Evolutionary conservation across 2,329 filamentous ascomycete genomes (phyloP).

Genomic region (Penicillium sp.): DNA sequence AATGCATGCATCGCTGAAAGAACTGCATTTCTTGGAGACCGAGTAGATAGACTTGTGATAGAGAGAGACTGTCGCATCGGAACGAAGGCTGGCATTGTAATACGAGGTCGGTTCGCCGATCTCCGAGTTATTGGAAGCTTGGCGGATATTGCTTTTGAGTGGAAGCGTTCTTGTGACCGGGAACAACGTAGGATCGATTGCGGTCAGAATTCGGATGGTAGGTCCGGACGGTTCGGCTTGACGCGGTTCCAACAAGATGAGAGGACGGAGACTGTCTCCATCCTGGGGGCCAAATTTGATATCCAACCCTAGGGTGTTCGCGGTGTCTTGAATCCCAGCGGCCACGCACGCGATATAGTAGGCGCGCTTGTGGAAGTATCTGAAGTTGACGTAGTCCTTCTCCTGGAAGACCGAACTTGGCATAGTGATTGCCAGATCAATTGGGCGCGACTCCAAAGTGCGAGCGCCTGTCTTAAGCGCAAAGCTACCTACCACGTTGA

Average conservation of each 20-base stretch:
- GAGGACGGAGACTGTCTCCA: slow-evolving; percentile 73
- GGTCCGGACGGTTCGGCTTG: slow-evolving; percentile 34
- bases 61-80: slow-evolving; percentile 68
- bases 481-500: slow-evolving; percentile 90
- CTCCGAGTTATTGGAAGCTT: slow-evolving; percentile 39
- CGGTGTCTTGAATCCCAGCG: slow-evolving; percentile 60
- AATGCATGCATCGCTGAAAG: slow-evolving; percentile 79
- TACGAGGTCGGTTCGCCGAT: slow-evolving; percentile 66
- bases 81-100: slow-evolving; percentile 83
- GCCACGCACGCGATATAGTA: slow-evolving; percentile 86
- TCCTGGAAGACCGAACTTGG: slow-evolving; percentile 77
- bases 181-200: slow-evolving; percentile 67
- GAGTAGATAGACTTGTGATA: slow-evolving; percentile 74
- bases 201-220: slow-evolving; percentile 67
- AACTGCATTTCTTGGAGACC: slow-evolving; percentile 65
- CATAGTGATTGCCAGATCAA: slow-evolving; percentile 88
- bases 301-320: slow-evolving; percentile 52
- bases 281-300: slow-evolving; percentile 65
- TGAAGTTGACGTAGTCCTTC: slow-evolving; percentile 88
- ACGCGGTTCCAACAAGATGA: slow-evolving; percentile 51
- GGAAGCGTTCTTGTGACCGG: slow-evolving; percentile 68
- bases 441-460: slow-evolving; percentile 50
- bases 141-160: slow-evolving; percentile 66
- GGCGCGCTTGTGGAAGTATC: slow-evolving; percentile 91
- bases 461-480: slow-evolving; percentile 71